These are phyloP conservation scores for Psilocybe azurescens DNA, from an alignment of 768 basidiomycete species.

Conservation along the genomic window DNA sequence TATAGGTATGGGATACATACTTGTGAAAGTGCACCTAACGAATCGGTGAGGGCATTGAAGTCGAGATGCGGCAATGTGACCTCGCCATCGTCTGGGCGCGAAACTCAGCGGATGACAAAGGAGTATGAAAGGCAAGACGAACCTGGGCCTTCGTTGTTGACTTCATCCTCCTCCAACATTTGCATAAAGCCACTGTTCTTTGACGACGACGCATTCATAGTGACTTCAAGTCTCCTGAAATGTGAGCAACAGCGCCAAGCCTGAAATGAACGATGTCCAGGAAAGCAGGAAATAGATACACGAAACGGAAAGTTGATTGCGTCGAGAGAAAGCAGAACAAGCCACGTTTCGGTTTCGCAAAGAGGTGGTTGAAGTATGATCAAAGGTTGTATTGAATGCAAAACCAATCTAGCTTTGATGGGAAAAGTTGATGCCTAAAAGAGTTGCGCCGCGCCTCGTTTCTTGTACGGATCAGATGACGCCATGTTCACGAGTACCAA, in stretches of 20 bases:
- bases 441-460: background rate
- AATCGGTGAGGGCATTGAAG: constrained; percentile 14
- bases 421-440: background rate
- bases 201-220: constrained; percentile 7
- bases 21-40: constrained; percentile 18
- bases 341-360: background rate
- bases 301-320: background rate
- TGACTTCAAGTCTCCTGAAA: background rate
- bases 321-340: background rate
- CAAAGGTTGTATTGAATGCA: background rate
- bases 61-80: background rate
- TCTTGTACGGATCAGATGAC: background rate
- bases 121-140: background rate
- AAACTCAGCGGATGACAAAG: background rate
- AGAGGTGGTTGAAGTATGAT: background rate
- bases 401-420: background rate
- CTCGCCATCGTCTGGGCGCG: background rate
- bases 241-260: background rate
- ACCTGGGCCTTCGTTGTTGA: constrained; percentile 4
- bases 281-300: background rate
- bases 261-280: background rate
- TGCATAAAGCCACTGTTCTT: constrained; percentile 5
- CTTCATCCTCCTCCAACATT: constrained; percentile 13
- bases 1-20: background rate
- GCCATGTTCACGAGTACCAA: background rate